These are phyloP conservation scores for Eragrostis nindensis DNA, from an alignment of 176 grass and related monocot genomes.

Conservation along the genomic window DNA sequence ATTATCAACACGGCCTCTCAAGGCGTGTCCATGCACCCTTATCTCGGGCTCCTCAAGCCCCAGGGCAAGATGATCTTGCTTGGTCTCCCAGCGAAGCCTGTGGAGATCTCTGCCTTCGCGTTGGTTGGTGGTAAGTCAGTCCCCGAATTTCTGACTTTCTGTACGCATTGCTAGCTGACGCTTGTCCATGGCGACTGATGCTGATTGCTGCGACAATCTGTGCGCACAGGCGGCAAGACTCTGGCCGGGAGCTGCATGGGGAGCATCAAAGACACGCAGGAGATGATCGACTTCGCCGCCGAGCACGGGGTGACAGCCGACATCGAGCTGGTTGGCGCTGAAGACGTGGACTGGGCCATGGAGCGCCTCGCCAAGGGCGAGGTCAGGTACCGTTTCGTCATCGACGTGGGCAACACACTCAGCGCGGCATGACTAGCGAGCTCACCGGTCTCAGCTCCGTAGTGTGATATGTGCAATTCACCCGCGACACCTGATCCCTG, in stretches of 20 bases:
- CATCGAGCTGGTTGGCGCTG: slow-evolving; percentile 45
- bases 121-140: slow-evolving; percentile 40
- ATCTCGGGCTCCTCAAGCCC: slow-evolving; percentile 47
- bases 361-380: slow-evolving; percentile 62
- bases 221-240: slow-evolving; percentile 47
- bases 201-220: background rate
- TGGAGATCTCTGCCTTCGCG: slow-evolving; percentile 52
- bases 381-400: slow-evolving; percentile 74
- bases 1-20: slow-evolving; percentile 62
- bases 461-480: slow-evolving; percentile 10
- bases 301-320: slow-evolving; percentile 44
- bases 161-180: background rate
- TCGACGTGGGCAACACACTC: slow-evolving; percentile 63
- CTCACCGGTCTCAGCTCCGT: slow-evolving; percentile 28
- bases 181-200: slow-evolving; percentile 6
- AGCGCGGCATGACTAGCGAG: slow-evolving; percentile 11
- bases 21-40: slow-evolving; percentile 32
- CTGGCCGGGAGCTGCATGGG: slow-evolving; percentile 62
- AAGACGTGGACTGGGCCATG: slow-evolving; percentile 49
- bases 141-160: background rate
- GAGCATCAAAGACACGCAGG: slow-evolving; percentile 60
- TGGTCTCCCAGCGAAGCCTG: slow-evolving; percentile 57
- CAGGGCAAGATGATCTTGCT: slow-evolving; percentile 63
- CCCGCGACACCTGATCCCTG: background rate
- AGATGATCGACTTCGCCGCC: slow-evolving; percentile 67